Evolutionary conservation across 257 asterid species (phyloP), one percentile per base, ranked within the genome.

Genomic region (Gentiana macrophylla): DNA sequence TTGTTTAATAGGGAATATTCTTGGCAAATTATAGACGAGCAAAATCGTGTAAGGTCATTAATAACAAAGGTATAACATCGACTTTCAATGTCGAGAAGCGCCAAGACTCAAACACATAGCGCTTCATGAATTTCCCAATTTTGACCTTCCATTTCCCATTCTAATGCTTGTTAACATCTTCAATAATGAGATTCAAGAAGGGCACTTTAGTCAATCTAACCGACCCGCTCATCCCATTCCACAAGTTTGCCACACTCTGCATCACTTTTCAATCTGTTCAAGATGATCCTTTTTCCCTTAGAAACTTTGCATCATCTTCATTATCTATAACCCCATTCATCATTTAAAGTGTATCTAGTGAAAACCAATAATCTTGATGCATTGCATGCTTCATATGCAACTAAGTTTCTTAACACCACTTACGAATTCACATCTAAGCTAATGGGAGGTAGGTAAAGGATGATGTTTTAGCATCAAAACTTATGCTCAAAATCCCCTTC

Each of bases 281-380:
- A 12, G 12, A 74, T 52, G 2, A 74, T 70, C 51, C 76, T 4
- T 52, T 63, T 47, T 74, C 65, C 24, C 76, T 66, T 3, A 74
- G 68, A 47, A 74, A 37, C 65, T 48, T 48, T 4, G 62, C 76
- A 46, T 74, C 79, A 2, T 66, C 70, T 12, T 62, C 71, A 0
- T 68, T 62, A 35, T 74, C 77, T 2, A 74, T 67, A 10, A 74
- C 70, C n/a, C 72, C 80, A 6, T 74, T 74, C 77, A 70, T 74
- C 2, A 74, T 38, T 43, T 74, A 77, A n/a, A 0, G 72, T 67
- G 72, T 67, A 74, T 1, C 80, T 69, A 7, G 76, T 61, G 12
- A 74, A 67, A 58, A 74, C 48, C 65, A 74, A 48, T 1, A 68
- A 61, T 11, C 77, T 69, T 32, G 71, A 59, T n/a, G 69, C 72